Percentiles rank a stretch among this genome's conserved stretches.
Conservation (phyloP, 345 rosid species). For the Gossypium turneri region DNA sequence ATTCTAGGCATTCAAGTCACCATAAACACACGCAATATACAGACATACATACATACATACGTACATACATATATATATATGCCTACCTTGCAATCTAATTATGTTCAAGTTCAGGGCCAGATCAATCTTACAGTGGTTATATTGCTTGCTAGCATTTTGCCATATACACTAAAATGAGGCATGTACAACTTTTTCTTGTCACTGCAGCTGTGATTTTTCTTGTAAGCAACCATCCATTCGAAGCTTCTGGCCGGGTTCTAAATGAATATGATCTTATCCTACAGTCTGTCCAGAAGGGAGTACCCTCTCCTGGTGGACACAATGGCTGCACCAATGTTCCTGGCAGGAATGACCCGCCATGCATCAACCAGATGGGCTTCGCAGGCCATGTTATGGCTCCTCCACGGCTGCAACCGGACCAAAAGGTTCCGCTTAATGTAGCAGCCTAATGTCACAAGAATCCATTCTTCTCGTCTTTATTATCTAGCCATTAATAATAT, state of each 20-base stretch:
- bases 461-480: background rate
- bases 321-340: slow-evolving; percentile 22
- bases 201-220: background rate
- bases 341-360: slow-evolving; percentile 1
- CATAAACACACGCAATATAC: background rate
- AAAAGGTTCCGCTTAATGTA: background rate
- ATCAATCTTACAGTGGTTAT: background rate
- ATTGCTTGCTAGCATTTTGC: background rate
- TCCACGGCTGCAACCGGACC: background rate
- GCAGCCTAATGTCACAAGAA: background rate
- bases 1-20: background rate
- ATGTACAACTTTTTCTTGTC: background rate
- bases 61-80: background rate
- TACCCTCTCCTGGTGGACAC: background rate
- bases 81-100: background rate
- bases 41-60: no score
- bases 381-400: slow-evolving; percentile 19
- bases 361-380: slow-evolving; percentile 13
- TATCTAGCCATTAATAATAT: background rate
- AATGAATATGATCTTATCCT: background rate
- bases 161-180: background rate
- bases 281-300: slow-evolving; percentile 13
- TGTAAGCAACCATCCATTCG: background rate
- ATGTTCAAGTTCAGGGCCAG: background rate
- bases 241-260: background rate